Percentiles rank a stretch among this genome's conserved stretches.
Evolutionary conservation across 192 early-diverging fungal species (phyloP).

Genomic region (Phlyctochytrium arcticum): DNA sequence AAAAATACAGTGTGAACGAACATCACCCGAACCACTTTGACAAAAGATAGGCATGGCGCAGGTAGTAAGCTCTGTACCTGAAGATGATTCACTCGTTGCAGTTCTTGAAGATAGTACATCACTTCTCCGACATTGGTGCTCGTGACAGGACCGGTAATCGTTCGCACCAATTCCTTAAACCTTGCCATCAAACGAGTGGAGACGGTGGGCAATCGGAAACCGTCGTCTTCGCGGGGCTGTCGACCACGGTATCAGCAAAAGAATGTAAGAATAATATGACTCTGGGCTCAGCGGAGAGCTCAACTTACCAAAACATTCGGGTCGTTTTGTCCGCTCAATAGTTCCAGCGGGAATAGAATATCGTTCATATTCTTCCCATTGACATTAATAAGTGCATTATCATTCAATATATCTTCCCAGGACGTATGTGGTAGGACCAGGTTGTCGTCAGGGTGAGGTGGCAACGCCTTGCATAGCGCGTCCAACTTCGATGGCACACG

Average conservation of each 20-base stretch:
- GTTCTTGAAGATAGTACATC: constrained; percentile 42
- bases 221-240: constrained; percentile 47
- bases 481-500: constrained; percentile 40
- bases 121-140: constrained; percentile 34
- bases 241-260: not conserved
- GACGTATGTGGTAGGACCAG: constrained; percentile 36
- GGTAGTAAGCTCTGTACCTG: constrained; percentile 20
- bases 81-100: constrained; percentile 26
- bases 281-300: not conserved
- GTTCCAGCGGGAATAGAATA: constrained; percentile 29
- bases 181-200: constrained; percentile 47
- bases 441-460: constrained; percentile 49
- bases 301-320: constrained; percentile 25
- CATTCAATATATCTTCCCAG: constrained; percentile 50
- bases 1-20: too few relatives aligned
- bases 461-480: constrained; percentile 26
- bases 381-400: constrained; percentile 31
- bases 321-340: constrained; percentile 11
- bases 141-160: constrained; percentile 30
- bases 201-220: constrained; percentile 48
- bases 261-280: not conserved
- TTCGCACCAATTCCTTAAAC: constrained; percentile 41
- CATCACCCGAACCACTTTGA: constrained; percentile 5
- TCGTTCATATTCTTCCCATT: constrained; percentile 44
- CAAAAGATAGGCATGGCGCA: not conserved